These are phyloP conservation scores for Thalassiosira delicatula DNA, from an alignment of 352 stramenopile species.

Conservation along the genomic window DNA sequence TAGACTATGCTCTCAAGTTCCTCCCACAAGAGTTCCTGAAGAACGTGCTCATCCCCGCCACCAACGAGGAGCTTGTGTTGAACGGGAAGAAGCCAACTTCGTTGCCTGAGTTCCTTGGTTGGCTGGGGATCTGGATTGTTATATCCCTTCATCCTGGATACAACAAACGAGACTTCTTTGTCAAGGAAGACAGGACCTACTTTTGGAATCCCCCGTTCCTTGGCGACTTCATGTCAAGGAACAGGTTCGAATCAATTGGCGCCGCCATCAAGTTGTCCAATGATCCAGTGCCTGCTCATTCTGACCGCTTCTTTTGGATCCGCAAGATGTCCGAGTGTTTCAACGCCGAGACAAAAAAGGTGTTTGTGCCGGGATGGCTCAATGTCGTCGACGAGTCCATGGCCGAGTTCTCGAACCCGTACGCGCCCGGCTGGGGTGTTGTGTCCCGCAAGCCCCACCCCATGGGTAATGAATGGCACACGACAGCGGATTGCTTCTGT, in stretches of 20 bases:
- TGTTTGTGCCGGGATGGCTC: slow-evolving; percentile 48
- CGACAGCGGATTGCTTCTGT: slow-evolving; percentile 40
- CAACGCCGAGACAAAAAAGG: slow-evolving; percentile 28
- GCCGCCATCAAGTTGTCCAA: slow-evolving; percentile 25
- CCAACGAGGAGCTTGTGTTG: too few species aligned
- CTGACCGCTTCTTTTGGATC: slow-evolving; percentile 47
- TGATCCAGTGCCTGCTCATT: slow-evolving; percentile 8
- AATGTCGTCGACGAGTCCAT: slow-evolving; percentile 55
- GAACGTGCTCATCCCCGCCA: too few species aligned
- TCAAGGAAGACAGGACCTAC: too few species aligned
- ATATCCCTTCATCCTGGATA: too few species aligned
- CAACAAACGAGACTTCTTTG: too few species aligned
- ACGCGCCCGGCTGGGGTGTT: slow-evolving; percentile 49
- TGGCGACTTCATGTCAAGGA: too few species aligned
- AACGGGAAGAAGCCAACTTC: too few species aligned
- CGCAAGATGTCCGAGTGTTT: slow-evolving; percentile 39
- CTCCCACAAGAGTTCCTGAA: too few species aligned
- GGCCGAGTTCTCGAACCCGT: slow-evolving; percentile 34
- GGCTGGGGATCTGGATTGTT: too few species aligned
- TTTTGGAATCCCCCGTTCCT: slow-evolving; percentile 34
- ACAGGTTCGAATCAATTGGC: slow-evolving; percentile 38
- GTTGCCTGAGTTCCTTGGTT: too few species aligned
- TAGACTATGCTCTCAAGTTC: too few species aligned
- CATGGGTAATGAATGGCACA: slow-evolving; percentile 60
- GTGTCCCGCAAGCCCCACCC: slow-evolving; percentile 45